Evolutionary conservation across 257 asterid species (phyloP).

Genomic region (Ilex aquifolium): DNA sequence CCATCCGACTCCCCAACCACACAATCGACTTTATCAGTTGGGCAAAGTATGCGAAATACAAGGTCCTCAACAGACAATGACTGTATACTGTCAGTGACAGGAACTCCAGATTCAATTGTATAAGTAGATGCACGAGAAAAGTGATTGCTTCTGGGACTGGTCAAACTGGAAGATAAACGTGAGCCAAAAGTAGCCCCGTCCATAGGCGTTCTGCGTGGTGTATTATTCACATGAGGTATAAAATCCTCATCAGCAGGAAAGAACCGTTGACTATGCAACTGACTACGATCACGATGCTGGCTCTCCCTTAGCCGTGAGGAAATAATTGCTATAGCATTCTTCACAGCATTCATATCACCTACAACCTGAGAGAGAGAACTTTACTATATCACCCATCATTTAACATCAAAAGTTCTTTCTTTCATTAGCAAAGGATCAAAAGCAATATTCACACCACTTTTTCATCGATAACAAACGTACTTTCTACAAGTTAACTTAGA

Average conservation of each 20-base stretch:
- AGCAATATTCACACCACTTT: background rate
- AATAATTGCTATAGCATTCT: conserved; percentile 59
- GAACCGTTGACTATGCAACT: conserved; percentile 52
- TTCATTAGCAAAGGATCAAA: background rate
- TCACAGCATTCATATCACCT: conserved; percentile 77
- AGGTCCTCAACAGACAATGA: conserved; percentile 53
- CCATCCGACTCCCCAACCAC: conserved; percentile 79
- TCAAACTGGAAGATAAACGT: conserved; percentile 46
- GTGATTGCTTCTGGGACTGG: conserved; percentile 31
- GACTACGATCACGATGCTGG: conserved; percentile 83
- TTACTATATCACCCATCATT: conserved; percentile 3
- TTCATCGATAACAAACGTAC: background rate
- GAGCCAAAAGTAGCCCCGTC: conserved; percentile 66
- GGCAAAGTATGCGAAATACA: conserved; percentile 86
- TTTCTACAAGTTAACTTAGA: background rate
- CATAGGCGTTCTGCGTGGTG: conserved; percentile 37
- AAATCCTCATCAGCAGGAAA: conserved; percentile 55
- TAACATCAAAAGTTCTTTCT: background rate
- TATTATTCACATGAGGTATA: conserved; percentile 26
- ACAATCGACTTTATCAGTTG: conserved; percentile 55
- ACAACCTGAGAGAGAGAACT: conserved; percentile 49
- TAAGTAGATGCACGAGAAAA: conserved; percentile 57
- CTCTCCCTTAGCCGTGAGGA: conserved; percentile 88
- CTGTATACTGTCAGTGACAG: conserved; percentile 39
- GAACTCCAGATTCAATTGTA: conserved; percentile 46